phyloP scores from a whole-genome alignment of 306 rosid genomes.

The Arachis hypogaea region DNA sequence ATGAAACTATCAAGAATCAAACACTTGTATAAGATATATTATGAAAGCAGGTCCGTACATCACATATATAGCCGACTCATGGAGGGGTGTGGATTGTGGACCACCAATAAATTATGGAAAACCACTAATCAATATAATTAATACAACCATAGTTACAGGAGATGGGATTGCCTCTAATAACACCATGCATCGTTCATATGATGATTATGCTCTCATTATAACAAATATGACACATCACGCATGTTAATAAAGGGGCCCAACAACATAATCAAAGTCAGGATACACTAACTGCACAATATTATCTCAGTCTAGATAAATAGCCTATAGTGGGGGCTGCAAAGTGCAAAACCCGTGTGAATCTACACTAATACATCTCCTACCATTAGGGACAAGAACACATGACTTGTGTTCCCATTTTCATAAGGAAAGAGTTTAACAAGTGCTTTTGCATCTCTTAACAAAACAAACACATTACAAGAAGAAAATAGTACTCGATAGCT shows the following conservation, averaged over 20 bases:
- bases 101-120: conserved; percentile 37
- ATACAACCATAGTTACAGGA: conserved; percentile 14
- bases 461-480: conserved; percentile 12
- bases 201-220: conserved; percentile 29
- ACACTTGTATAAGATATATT: neutral
- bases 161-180: conserved; percentile 35
- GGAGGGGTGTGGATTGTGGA: conserved; percentile 23
- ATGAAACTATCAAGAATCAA: too few species aligned
- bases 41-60: conserved; percentile 5
- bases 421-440: conserved; percentile 17
- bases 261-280: conserved; percentile 16
- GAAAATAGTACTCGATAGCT: neutral
- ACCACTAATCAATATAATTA: conserved; percentile 25
- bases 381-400: conserved; percentile 1
- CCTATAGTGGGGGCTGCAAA: conserved; percentile 19
- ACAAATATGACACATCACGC: conserved; percentile 33
- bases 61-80: conserved; percentile 1
- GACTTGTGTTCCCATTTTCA: conserved; percentile 5
- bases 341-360: conserved; percentile 6
- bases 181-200: conserved; percentile 38
- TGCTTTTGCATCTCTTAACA: conserved; percentile 15
- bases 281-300: conserved; percentile 25
- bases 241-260: conserved; percentile 39
- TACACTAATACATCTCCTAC: conserved; percentile 20
- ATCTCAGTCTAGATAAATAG: conserved; percentile 22